Evolutionary conservation across 2,329 filamentous ascomycete species (phyloP), one percentile per base, ranked within the genome.

Genomic region (Blastomyces gilchristii): DNA sequence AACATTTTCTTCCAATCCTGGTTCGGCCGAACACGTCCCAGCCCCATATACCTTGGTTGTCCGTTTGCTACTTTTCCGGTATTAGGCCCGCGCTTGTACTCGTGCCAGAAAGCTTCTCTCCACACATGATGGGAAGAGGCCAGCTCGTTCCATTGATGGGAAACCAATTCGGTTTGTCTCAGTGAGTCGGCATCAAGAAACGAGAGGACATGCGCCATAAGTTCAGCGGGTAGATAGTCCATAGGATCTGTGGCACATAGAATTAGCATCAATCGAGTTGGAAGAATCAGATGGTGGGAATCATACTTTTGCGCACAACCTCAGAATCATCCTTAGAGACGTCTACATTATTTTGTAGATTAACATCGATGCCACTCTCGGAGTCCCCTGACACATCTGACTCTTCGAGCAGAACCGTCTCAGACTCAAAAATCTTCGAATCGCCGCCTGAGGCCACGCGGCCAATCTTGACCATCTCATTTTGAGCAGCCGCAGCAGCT

Each of bases 1-100:
- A 92, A 96, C 73, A 97, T 89, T 67, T 86, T 83, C 76, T 89
- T 90, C 91, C 91, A 99, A 72, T 96, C 83, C 68, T 89, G 90
- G 47, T 82, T 81, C 3, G 86, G 86, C 64, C 71, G 67, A 43
- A 75, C 73, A 67, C 79, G 80, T 57, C 85, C 85, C 43, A 82
- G 72, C 4, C 85, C 85, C 14, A 75, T 72, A n/a, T 69, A 65
- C 28, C 61, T 59, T 0, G 64, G 60, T 25, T 62, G 62, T n/a
- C 66, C 64, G 25, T 58, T 61, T 6, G 52, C 54, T 34, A 63
- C 54, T 34, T 63, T 69, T 49, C 64, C 63, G 34, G 67, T 66
- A 64, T 77, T 75, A 25, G 78, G 74, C 56, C 77, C 74, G 41
- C 77, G 67, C 71, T 70, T 79, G 68, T 84, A 85, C 65, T 80